These are phyloP conservation scores for Verticillium albo-atrum DNA, from an alignment of 2,329 filamentous ascomycete species.

Conservation along the genomic window DNA sequence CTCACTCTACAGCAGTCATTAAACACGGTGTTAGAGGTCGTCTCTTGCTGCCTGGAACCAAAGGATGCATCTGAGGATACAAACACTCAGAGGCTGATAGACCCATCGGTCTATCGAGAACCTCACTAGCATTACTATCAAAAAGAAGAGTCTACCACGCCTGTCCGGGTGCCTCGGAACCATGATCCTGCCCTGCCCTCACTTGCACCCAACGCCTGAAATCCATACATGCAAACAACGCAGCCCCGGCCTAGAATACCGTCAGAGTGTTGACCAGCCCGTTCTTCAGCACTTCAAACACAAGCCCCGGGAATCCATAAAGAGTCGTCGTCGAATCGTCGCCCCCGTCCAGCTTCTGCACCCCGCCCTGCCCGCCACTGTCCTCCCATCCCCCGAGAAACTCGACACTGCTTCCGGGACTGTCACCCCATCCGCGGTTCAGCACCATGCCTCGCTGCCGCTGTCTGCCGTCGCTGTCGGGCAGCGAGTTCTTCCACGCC, in stretches of 20 bases:
- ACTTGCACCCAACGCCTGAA: neutral
- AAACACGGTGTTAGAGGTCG: no score
- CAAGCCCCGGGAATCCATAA: constrained; percentile 87
- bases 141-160: neutral
- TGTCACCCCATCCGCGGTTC: constrained; percentile 88
- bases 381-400: constrained; percentile 85
- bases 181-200: neutral
- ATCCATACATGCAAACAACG: neutral
- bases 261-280: constrained; percentile 85
- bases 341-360: constrained; percentile 47
- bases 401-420: constrained; percentile 84
- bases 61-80: no score
- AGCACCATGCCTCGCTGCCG: constrained; percentile 75
- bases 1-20: no score
- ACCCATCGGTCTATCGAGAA: no score
- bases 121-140: neutral
- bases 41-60: no score
- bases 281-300: constrained; percentile 95
- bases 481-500: constrained; percentile 65
- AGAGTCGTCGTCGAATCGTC: constrained; percentile 71
- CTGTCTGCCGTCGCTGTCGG: constrained; percentile 44
- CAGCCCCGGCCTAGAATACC: constrained; percentile 57
- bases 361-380: constrained; percentile 43
- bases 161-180: neutral
- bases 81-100: no score